A percentile compares a stretch with the other conserved stretches of the same genome.
These are phyloP conservation scores for Cyphellophora europaea DNA, from an alignment of 2,329 filamentous ascomycete genomes.

Conservation along the genomic window DNA sequence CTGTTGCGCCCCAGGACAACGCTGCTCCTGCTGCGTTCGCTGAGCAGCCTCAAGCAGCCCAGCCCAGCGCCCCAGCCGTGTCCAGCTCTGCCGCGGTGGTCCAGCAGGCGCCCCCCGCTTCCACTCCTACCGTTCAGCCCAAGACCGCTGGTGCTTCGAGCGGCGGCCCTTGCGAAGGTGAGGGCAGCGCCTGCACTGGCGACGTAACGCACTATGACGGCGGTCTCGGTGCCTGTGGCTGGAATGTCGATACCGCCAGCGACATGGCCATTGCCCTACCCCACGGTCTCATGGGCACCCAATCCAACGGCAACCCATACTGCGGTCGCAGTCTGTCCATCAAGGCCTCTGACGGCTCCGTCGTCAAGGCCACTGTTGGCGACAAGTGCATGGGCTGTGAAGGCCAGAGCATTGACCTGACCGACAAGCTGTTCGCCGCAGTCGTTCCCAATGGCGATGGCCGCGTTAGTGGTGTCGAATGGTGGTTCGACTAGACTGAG, in stretches of 20 bases:
- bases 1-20: conserved; percentile 15
- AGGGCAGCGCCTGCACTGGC: conserved; percentile 39
- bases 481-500: conserved; percentile 28
- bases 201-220: conserved; percentile 67
- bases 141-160: conserved; percentile 5
- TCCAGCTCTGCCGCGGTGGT: neutral
- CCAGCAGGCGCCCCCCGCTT: neutral
- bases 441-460: conserved; percentile 27
- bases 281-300: conserved; percentile 50
- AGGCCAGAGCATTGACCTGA: conserved; percentile 20
- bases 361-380: conserved; percentile 48
- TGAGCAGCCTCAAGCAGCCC: neutral
- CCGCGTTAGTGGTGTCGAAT: conserved; percentile 32
- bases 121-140: conserved; percentile 3
- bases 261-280: conserved; percentile 63
- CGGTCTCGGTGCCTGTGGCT: conserved; percentile 59
- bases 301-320: conserved; percentile 58
- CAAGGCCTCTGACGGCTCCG: conserved; percentile 42
- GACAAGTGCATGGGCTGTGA: conserved; percentile 71
- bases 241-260: conserved; percentile 45
- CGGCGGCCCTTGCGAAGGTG: conserved; percentile 21
- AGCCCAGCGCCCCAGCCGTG: neutral
- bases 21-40: conserved; percentile 20
- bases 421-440: conserved; percentile 26
- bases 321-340: conserved; percentile 63